Conservation (phyloP, 2,329 filamentous ascomycete species). For the Aspergillus proliferans region DNA sequence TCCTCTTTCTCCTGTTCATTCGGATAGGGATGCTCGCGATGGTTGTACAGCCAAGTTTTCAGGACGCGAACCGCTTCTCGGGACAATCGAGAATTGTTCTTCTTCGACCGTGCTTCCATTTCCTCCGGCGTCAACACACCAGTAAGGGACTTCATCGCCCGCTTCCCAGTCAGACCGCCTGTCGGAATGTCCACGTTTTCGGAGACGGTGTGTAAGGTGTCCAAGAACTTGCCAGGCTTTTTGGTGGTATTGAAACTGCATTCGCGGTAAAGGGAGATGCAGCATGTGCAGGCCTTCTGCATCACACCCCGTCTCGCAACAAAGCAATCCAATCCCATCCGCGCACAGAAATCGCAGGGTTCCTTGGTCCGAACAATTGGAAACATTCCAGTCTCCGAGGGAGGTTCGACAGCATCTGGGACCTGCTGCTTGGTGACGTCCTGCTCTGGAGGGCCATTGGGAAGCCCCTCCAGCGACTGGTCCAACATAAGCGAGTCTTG, state of each 20-base stretch:
- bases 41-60: slow-evolving; percentile 76
- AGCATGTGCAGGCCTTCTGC: slow-evolving; percentile 42
- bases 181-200: slow-evolving; percentile 37
- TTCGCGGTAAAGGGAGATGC: slow-evolving; percentile 42
- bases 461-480: slow-evolving; percentile 33
- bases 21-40: slow-evolving; percentile 78
- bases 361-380: slow-evolving; percentile 42
- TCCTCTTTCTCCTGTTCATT: slow-evolving; percentile 79
- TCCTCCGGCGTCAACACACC: slow-evolving; percentile 29
- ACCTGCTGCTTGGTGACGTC: slow-evolving; percentile 4
- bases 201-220: slow-evolving; percentile 39
- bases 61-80: slow-evolving; percentile 71
- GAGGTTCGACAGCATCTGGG: slow-evolving; percentile 14
- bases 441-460: slow-evolving; percentile 21
- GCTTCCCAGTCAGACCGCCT: slow-evolving; percentile 34
- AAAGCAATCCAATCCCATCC: slow-evolving; percentile 44
- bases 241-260: slow-evolving; percentile 43
- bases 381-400: slow-evolving; percentile 27
- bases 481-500: slow-evolving; percentile 39
- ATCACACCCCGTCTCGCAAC: slow-evolving; percentile 39
- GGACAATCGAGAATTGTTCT: slow-evolving; percentile 70
- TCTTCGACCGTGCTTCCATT: slow-evolving; percentile 43
- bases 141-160: slow-evolving; percentile 37
- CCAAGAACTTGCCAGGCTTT: slow-evolving; percentile 35
- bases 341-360: slow-evolving; percentile 41